These are phyloP conservation scores for Bodo saltans DNA, from an alignment of 78 protist genomes.

Conservation along the genomic window DNA sequence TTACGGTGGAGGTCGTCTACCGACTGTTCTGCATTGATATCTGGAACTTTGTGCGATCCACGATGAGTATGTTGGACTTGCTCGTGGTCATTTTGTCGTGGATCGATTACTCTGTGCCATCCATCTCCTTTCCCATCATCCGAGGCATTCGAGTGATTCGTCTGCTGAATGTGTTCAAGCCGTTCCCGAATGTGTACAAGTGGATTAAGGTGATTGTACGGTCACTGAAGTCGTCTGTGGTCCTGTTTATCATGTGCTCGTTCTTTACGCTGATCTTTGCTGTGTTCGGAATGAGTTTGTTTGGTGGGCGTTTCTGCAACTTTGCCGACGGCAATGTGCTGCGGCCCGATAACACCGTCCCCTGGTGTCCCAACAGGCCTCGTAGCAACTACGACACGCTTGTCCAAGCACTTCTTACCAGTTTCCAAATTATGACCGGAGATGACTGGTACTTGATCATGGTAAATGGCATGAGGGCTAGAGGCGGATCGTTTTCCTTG, in stretches of 20 bases:
- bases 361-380: neutral
- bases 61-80: no score
- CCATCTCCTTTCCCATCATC: neutral
- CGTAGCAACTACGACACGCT: conserved; percentile 33
- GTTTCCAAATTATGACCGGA: conserved; percentile 48
- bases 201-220: neutral
- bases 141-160: neutral
- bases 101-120: no score
- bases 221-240: neutral
- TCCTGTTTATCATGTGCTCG: neutral
- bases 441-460: conserved; percentile 46
- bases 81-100: no score
- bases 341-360: neutral
- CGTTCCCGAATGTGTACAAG: neutral
- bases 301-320: conserved; percentile 30
- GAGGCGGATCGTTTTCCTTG: neutral
- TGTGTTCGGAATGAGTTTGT: conserved; percentile 46
- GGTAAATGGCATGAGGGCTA: neutral
- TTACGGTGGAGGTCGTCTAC: conserved; percentile 35
- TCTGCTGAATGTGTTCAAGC: neutral
- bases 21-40: no score
- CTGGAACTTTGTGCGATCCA: no score
- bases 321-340: neutral
- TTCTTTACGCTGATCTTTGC: conserved; percentile 39
- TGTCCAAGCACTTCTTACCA: neutral